These are phyloP conservation scores for Chaetoceros tenuissimus DNA, from an alignment of 108 stramenopile genomes.

Conservation along the genomic window DNA sequence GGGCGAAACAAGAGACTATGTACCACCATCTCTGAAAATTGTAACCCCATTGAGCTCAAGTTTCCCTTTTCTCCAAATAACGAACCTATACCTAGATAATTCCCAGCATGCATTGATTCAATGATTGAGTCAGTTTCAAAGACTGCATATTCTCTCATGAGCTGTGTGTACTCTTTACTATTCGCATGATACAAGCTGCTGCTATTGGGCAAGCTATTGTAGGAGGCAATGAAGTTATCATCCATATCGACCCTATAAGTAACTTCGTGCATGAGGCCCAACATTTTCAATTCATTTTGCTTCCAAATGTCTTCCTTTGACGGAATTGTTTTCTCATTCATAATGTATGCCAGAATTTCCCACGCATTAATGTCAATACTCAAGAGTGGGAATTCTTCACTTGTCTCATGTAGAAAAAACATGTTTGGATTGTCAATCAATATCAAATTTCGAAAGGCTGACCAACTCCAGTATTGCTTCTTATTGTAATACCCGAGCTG, in stretches of 20 bases:
- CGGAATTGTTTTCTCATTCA: slow-evolving; percentile 4
- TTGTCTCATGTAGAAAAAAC: slow-evolving; percentile 24
- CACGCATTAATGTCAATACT: slow-evolving; percentile 12
- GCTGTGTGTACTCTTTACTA: neutral
- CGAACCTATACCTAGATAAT: slow-evolving; percentile 15
- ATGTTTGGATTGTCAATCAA: slow-evolving; percentile 34
- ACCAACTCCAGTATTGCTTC: neutral
- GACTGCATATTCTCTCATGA: neutral
- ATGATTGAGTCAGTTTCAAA: neutral
- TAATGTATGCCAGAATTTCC: slow-evolving; percentile 10
- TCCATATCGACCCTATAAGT: slow-evolving; percentile 3
- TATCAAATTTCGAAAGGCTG: slow-evolving; percentile 22
- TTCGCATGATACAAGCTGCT: slow-evolving; percentile 5
- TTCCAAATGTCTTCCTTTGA: slow-evolving; percentile 5
- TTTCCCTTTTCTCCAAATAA: slow-evolving; percentile 5
- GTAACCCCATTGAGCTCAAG: slow-evolving; percentile 4
- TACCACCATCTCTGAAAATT: slow-evolving; percentile 1
- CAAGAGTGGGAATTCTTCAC: slow-evolving; percentile 3
- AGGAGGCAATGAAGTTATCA: neutral
- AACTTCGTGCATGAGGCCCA: slow-evolving; percentile 6
- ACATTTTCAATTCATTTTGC: neutral
- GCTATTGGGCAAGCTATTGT: neutral
- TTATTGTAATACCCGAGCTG: neutral
- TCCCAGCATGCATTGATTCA: slow-evolving; percentile 1
- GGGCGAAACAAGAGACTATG: neutral